Evolutionary conservation across 495 filamentous ascomycete species (phyloP), one percentile per base, ranked within the genome.

Genomic region (Hyaloscypha bicolor): DNA sequence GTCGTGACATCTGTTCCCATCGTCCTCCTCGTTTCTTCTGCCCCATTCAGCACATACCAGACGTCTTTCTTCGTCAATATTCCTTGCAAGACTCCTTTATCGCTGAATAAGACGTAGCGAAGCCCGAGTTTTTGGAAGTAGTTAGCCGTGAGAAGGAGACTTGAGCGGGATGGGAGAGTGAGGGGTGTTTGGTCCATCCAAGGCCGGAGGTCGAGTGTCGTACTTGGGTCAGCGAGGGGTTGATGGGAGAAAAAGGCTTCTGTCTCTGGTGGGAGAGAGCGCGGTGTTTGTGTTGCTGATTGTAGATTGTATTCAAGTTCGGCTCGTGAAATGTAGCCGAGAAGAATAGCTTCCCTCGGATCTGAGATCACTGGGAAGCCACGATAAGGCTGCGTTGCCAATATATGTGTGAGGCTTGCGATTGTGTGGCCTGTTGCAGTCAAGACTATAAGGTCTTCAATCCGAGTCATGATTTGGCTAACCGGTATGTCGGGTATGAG

Each of bases 151-250:
- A 99, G 84, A 72, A 92, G 86, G 63, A 98, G 86, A 59, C 84
- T 90, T 59, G 85, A 86, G 53, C 88, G 84, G 39, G 86, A 85
- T 37, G 91, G 90, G 14, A 99, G 84, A 0, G 96, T 97, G 37
- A 99, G 91, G 2, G 95, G 95, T 0, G 95, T 99, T 74, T 97
- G 93, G 75, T 99, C 95, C 92, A 99, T 97, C 94, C 94, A 99
- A 6, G 93, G 93, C 16, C 94, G 82, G 9, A 98, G 82, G 75
- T 99, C 94, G 45, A 98, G 83, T 0, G 89, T 93, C 9, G 87
- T 84, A n/a, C 82, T 76, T 2, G 91, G 89, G 69, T 96, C 93
- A 0, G 91, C 90, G 62, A 92, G 86, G 14, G 92, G 88, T 72
- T 94, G 90, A 74, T 94, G 91, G 0, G 86, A 84, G 75, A 99